Base-by-base conservation (phyloP, 2,329 filamentous ascomycete genomes). In the Amauroascus niger region DNA sequence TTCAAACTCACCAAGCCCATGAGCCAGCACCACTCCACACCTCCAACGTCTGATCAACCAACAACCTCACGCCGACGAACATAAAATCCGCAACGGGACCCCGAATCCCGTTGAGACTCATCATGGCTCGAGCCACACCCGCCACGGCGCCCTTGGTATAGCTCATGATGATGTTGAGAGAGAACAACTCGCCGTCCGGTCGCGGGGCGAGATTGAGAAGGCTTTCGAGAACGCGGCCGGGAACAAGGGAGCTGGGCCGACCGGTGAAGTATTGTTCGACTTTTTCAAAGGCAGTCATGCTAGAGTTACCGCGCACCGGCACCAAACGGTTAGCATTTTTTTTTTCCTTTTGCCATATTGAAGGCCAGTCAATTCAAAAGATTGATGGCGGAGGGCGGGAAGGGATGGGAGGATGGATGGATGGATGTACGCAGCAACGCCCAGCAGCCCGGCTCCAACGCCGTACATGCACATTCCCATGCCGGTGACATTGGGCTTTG, bases 41-140 rank as follows among this genome's bases (percentile, higher is more conserved):
- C 57, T 67, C 65, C 47, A 68, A 54, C 1, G 56, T 46, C 57
- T 67, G 64, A 57, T 67, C 66, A 55, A 65, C 59, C 53, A 60
- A 14, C 30, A 67, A 56, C 44, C 65, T 52, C 11, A 67, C 41
- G 4, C 63, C 62, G 6, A 63, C 61, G 49, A 66, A 64, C 49
- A 65, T 48, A 48, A 64, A 67, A 7, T 54, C 59, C 16, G 61
- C 63, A 47, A 67, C 57, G 1, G 66, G 66, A 0, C 66, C 66
- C 50, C 64, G 64, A 20, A 68, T 54, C 2, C 64, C 66, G 39
- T 67, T 61, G 43, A 65, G 63, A 14, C 60, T 62, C 63, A 68
- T 65, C 18, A 59, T 13, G 0, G 62, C 63, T 1, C 64, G 59
- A 26, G 65, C 54, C 4, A 61, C 55, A 0, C 61, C 66, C 1